These are phyloP conservation scores for Eimeria maxima DNA, from an alignment of 169 alveolate genomes.

Conservation along the genomic window DNA sequence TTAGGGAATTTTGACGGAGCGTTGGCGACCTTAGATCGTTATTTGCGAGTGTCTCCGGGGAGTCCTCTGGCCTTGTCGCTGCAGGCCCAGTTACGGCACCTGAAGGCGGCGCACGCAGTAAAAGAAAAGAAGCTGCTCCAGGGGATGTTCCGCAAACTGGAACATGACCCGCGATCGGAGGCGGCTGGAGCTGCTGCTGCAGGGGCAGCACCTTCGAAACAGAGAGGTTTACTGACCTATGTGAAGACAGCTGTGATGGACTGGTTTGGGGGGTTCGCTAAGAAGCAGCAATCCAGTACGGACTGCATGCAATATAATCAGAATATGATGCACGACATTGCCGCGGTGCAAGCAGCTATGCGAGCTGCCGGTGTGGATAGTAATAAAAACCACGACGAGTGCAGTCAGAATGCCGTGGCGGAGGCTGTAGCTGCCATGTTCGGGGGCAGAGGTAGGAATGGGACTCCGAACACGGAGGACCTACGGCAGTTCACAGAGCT, in stretches of 20 bases:
- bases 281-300: background rate
- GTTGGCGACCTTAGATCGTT: constrained; percentile 66
- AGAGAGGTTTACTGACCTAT: background rate
- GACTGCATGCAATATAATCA: background rate
- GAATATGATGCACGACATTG: background rate
- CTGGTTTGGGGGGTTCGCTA: background rate
- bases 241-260: background rate
- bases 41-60: constrained; percentile 51
- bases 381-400: background rate
- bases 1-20: constrained; percentile 73
- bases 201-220: background rate
- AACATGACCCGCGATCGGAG: constrained; percentile 74
- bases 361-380: constrained; percentile 37
- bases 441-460: background rate
- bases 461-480: constrained; percentile 12
- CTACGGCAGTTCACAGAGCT: constrained; percentile 3
- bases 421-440: constrained; percentile 39
- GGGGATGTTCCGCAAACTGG: constrained; percentile 68
- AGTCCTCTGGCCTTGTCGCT: constrained; percentile 79
- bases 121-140: constrained; percentile 67
- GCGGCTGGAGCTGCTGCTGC: constrained; percentile 39
- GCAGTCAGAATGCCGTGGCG: constrained; percentile 21
- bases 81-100: constrained; percentile 66
- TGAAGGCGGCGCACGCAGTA: constrained; percentile 54
- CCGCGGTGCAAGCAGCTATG: constrained; percentile 25